Evolutionary conservation across 1,284 basidiomycete genomes (phyloP), one percentile per base, ranked within the genome.

Genomic region (Coniophora puteana): DNA sequence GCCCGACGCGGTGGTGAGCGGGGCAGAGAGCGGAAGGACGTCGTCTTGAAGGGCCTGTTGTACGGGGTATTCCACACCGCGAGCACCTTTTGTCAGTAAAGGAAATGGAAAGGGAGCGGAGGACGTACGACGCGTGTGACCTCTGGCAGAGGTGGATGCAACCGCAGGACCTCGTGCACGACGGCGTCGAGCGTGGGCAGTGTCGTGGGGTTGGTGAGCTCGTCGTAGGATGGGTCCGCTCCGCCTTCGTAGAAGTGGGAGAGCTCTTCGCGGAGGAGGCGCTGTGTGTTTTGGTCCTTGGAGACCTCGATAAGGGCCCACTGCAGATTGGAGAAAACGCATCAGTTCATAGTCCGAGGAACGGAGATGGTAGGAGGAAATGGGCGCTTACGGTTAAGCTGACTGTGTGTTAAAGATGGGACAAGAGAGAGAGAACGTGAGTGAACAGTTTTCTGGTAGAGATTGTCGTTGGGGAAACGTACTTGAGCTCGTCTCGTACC

Each of bases 11-110:
- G 46, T 50, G 8, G 14, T 6, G 35, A 72, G 45, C 4, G 71
- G 72, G 3, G 43, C 40, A 21, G 58, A 61, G 39, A 77, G 65
- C 0, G 74, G 76, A n/a, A 78, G 62, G 5, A 76, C 52, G 48
- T 76, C 73, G 51, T 76, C 71, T 62, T 78, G 52, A 32, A 58
- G 47, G 1, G 48, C 74, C 69, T 54, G 62, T 59, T 10, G 61
- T 11, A 61, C 61, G 22, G 54, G 44, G 21, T 14, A 33, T 32
- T n/a, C n/a, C 21, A 26, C n/a, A n/a, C n/a, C n/a, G n/a, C n/a
- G n/a, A n/a, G n/a, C n/a, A n/a, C n/a, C n/a, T n/a, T n/a, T n/a
- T n/a, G n/a, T n/a, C n/a, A n/a, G n/a, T n/a, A n/a, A n/a, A 41
- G 28, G 32, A 28, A 16, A 21, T 24, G 36, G 2, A 7, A 20